These are phyloP conservation scores for Phaeosphaeriaceae sp. DNA, from an alignment of 2,329 filamentous ascomycete genomes.

Conservation along the genomic window DNA sequence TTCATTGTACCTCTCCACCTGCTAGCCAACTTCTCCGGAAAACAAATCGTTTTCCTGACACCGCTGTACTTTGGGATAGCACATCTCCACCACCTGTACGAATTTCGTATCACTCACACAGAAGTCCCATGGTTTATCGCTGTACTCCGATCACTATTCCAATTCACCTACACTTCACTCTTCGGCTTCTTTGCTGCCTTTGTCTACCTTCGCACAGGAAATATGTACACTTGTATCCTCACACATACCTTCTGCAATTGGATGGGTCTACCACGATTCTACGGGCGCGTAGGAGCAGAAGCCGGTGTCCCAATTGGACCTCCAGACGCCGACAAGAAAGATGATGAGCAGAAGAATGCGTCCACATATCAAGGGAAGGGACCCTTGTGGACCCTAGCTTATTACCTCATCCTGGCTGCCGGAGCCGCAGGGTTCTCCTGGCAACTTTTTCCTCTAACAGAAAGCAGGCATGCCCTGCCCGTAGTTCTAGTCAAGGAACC, in stretches of 20 bases:
- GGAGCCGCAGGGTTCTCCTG: constrained; percentile 76
- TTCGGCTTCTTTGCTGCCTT: constrained; percentile 96
- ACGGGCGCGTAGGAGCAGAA: constrained; percentile 71
- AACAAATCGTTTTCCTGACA: constrained; percentile 75
- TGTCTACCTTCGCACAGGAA: constrained; percentile 83
- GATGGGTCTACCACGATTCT: constrained; percentile 86
- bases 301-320: constrained; percentile 52
- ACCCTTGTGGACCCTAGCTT: constrained; percentile 73
- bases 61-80: constrained; percentile 92
- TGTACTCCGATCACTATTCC: constrained; percentile 75
- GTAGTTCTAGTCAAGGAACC: constrained; percentile 15
- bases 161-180: constrained; percentile 87
- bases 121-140: constrained; percentile 68
- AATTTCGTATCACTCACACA: constrained; percentile 84
- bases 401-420: constrained; percentile 76
- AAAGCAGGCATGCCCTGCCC: constrained; percentile 61
- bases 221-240: constrained; percentile 73
- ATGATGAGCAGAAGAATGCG: constrained; percentile 47
- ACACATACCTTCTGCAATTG: constrained; percentile 92
- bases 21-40: constrained; percentile 61
- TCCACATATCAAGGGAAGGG: constrained; percentile 35
- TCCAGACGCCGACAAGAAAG: constrained; percentile 35
- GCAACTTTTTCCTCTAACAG: constrained; percentile 74
- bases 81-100: constrained; percentile 95
- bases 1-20: constrained; percentile 84